Evolutionary conservation across 169 alveolate species (phyloP), one percentile per base, ranked within the genome.

Genomic region (Amoebophrya sp.): DNA sequence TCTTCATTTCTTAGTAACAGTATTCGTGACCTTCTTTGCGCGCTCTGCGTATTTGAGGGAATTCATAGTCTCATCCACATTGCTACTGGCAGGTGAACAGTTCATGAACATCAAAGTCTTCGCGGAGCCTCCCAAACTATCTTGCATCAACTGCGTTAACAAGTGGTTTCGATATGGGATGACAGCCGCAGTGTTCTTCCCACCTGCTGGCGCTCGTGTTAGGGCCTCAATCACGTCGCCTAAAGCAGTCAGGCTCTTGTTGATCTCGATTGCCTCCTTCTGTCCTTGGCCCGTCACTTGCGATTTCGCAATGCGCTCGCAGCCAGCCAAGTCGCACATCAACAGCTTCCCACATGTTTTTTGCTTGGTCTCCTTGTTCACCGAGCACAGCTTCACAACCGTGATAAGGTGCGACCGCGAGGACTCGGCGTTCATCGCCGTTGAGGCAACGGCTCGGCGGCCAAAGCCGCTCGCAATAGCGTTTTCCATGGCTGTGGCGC

Each of bases 381-480:
- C 92, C 78, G 92, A 83, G 54, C 54, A 41, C 90, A 92, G 55
- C 90, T 92, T 83, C 92, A 92, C 89, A 83, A 89, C 77, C 83
- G 89, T 38, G 41, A 92, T 54, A 47, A 92, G 29, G 83, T 92
- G 93, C 41, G 91, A 77, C 26, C 93, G 83, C 26, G 92, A 89
- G 65, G 92, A 83, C 92, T 92, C 93, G 38, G 90, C 47, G 89
- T 92, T 92, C 93, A 92, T 92, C 89, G 83, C 38, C 12, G 90
- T 83, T 40, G 53, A 29, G 12, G 23, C 40, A 23, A 39, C 41
- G 53, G 65, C 65, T 18, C 65, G 65, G 65, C n/a, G 2, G 33
- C 2, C 0, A 36, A 65, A 65, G 2, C 83, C 83, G 10, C 1
- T 1, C 39, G 6, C 65, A 18, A 47, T 47, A 18, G 18, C 18